Base-by-base conservation (phyloP, 305 asterid species). In the Fraxinus albicans region DNA sequence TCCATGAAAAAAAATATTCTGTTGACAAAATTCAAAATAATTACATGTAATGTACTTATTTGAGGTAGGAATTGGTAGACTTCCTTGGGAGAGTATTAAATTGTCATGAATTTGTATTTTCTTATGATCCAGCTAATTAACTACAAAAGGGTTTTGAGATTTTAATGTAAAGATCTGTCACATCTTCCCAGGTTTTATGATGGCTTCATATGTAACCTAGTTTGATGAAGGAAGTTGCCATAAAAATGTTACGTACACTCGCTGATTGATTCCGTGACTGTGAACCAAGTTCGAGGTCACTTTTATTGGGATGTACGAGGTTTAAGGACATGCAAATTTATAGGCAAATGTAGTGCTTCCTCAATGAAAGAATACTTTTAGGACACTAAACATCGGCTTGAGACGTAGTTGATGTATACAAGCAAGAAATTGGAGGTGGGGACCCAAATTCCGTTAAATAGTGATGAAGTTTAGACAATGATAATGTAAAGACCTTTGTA, bases 391-490 rank as follows among this genome's bases (percentile, higher is more conserved):
- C 70, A 77, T 84, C 79, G 40, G 9, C 69, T 70, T 63, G 86
- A 76, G 21, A 50, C 6, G 60, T 50, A 50, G 60, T 50, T 58
- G 89, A 85, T 88, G 88, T 87, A 89, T 90, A 84, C 78, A 90
- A 90, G 93, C 88, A 89, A 89, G 84, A 78, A 88, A 82, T 34
- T 85, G 70, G 35, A 47, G 58, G n/a, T 13, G 40, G 76, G 78
- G 84, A 6, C 89, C 84, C 85, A 79, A 55, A 58, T 12, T 83
- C 21, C 58, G 86, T 77, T 86, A 75, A 80, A 72, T 73, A 73
- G 76, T 82, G 77, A 83, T 81, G 83, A 33, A 76, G 38, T 25
- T n/a, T 23, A 7, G 31, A 42, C 53, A 76, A 81, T 85, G 79
- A 87, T 75, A 13, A 47, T 73, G 78, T 34, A 25, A 15, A 70